These are phyloP conservation scores for Nemania abortiva DNA, from an alignment of 2,329 filamentous ascomycete genomes.

Conservation along the genomic window DNA sequence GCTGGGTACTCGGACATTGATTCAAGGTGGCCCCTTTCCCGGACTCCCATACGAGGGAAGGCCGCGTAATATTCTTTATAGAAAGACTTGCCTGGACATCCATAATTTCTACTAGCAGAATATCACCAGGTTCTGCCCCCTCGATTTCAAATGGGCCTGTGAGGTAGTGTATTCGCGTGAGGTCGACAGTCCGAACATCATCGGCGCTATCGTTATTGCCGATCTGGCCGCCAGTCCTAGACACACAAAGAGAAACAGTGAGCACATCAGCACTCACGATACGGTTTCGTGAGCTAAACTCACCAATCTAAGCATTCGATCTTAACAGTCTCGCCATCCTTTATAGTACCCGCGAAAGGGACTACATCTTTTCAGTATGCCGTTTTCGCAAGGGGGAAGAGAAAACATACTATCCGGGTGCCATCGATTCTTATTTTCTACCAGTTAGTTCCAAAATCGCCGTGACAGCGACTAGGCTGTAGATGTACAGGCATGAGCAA, in stretches of 20 bases:
- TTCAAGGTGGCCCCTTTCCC: background rate
- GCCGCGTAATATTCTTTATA: background rate
- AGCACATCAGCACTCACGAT: background rate
- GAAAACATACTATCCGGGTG: constrained; percentile 81
- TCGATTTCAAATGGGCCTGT: constrained; percentile 91
- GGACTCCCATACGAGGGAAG: background rate
- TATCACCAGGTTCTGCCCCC: constrained; percentile 84
- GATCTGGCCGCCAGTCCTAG: constrained; percentile 81
- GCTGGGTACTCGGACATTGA: too few relatives aligned
- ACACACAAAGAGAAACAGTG: constrained; percentile 19
- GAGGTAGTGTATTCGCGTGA: constrained; percentile 88
- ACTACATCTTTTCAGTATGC: constrained; percentile 63
- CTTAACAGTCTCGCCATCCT: constrained; percentile 88
- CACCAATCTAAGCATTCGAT: constrained; percentile 91
- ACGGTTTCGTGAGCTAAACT: background rate
- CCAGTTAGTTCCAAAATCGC: constrained; percentile 5
- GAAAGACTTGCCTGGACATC: constrained; percentile 67
- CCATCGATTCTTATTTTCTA: constrained; percentile 78
- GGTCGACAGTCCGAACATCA: constrained; percentile 84
- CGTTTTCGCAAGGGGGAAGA: background rate
- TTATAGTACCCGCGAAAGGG: constrained; percentile 77
- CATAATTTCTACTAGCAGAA: constrained; percentile 89
- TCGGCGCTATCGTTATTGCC: constrained; percentile 91
- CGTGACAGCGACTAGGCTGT: background rate
- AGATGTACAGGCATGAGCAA: background rate